Evolutionary conservation across 2,329 filamentous ascomycete species (phyloP).

Genomic region (Fusarium armeniacum): DNA sequence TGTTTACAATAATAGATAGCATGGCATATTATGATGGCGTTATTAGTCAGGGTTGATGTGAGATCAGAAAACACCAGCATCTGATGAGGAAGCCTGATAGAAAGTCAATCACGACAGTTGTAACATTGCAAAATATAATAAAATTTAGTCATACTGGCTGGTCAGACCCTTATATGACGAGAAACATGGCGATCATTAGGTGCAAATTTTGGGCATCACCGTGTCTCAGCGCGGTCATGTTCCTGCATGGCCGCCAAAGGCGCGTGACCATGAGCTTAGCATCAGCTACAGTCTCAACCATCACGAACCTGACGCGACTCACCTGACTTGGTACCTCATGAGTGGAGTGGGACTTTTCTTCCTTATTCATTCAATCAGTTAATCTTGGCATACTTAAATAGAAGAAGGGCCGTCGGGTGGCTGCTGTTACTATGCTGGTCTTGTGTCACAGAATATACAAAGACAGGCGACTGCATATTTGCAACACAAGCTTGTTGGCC

Average conservation of each 20-base stretch:
- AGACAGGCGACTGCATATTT: constrained; percentile 32
- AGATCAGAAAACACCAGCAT: constrained; percentile 36
- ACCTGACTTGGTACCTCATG: constrained; percentile 39
- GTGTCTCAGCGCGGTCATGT: constrained; percentile 45
- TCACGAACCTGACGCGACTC: constrained; percentile 44
- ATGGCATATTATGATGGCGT: constrained; percentile 22
- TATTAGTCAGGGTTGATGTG: constrained; percentile 20
- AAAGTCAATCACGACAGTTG: constrained; percentile 37
- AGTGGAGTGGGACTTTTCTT: background rate
- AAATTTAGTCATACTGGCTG: constrained; percentile 29
- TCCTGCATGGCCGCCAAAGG: constrained; percentile 38
- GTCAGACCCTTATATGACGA: constrained; percentile 28
- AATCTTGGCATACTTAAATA: constrained; percentile 32
- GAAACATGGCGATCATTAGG: constrained; percentile 34
- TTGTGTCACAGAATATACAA: constrained; percentile 29
- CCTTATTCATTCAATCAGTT: background rate
- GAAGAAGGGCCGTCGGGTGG: background rate
- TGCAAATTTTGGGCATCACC: constrained; percentile 28
- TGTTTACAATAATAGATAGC: constrained; percentile 19
- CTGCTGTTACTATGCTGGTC: constrained; percentile 20
- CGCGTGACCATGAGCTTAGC: constrained; percentile 33
- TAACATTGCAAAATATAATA: constrained; percentile 11
- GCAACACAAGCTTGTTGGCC: constrained; percentile 29
- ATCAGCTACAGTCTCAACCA: constrained; percentile 41
- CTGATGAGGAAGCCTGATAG: constrained; percentile 44